These are phyloP conservation scores for Metschnikowia matae DNA, from an alignment of 805 yeast genomes.

Conservation along the genomic window DNA sequence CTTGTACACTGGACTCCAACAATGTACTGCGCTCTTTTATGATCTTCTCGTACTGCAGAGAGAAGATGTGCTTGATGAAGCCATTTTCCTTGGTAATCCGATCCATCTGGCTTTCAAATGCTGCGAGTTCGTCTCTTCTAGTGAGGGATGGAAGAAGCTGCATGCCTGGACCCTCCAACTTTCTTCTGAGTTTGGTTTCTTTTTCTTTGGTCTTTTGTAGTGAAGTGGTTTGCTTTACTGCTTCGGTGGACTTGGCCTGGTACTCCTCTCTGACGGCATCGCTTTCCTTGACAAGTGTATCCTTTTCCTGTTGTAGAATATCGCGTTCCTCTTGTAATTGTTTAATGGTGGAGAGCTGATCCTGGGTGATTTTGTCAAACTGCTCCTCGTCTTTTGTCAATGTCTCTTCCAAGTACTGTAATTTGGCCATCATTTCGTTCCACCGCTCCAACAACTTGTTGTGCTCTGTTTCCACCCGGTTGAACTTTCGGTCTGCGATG, in stretches of 20 bases:
- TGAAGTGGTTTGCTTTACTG: slow-evolving; percentile 26
- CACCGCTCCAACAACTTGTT: slow-evolving; percentile 16
- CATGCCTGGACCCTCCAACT: slow-evolving; percentile 34
- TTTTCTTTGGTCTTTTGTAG: slow-evolving; percentile 20
- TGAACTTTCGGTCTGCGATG: slow-evolving; percentile 30
- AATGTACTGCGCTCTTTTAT: slow-evolving; percentile 31
- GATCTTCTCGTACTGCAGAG: slow-evolving; percentile 32
- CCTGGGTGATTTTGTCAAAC: slow-evolving; percentile 9
- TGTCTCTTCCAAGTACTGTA: slow-evolving; percentile 9
- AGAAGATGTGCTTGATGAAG: slow-evolving; percentile 26
- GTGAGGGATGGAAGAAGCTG: slow-evolving; percentile 32
- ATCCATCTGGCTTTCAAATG: slow-evolving; percentile 24
- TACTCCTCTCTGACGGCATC: slow-evolving; percentile 28
- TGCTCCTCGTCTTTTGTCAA: slow-evolving; percentile 15
- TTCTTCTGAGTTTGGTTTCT: slow-evolving; percentile 17
- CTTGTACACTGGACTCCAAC: slow-evolving; percentile 26
- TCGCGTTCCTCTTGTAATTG: slow-evolving; percentile 26
- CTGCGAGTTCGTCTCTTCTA: slow-evolving; percentile 30
- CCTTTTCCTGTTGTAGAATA: slow-evolving; percentile 23
- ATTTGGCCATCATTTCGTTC: slow-evolving; percentile 6
- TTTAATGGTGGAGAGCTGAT: slow-evolving; percentile 21
- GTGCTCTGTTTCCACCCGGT: slow-evolving; percentile 27
- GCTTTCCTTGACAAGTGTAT: slow-evolving; percentile 25
- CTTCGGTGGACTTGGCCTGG: slow-evolving; percentile 32
- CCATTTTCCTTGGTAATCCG: slow-evolving; percentile 26